Base-by-base conservation (phyloP, 352 stramenopile species). In the Elongisporangium anandrum region DNA sequence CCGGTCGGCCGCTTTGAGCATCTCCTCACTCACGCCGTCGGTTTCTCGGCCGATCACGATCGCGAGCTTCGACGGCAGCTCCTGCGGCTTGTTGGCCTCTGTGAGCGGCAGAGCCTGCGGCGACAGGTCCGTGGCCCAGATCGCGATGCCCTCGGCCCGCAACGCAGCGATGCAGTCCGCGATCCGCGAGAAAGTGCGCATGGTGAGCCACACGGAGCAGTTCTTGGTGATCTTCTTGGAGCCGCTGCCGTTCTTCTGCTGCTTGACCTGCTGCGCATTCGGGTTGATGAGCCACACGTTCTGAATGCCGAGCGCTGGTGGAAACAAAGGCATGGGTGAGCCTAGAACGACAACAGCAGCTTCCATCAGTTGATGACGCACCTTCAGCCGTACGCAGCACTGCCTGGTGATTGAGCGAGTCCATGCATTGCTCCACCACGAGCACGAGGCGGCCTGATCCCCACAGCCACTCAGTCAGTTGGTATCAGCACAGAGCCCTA, bases 21-120 rank as follows among this genome's bases (percentile, higher is more conserved):
- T 96, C 67, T 97, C 87, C 13, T 57, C 54, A 45, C 87, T 96
- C 56, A 96, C 92, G 34, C 94, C 94, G 60, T 97, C 89, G 17
- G 79, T 92, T 73, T 98, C 94, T 0, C 92, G 94, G 26, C 94
- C 94, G 63, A 98, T 97, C 15, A 98, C 90, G 59, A 98, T 73
- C 8, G 94, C 94, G 17, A 98, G 67, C 55, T 90, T 94, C 1
- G 81, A 53, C 10, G 94, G 94, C 52, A 98, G 73, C 12, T 79
- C 63, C 59, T 29, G 64, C 38, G 87, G 80, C 47, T 81, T 86
- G 48, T 54, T 57, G n/a, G 58, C 55, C 7, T 45, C 49, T 4
- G 58, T 75, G 6, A 93, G 61, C 23, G 75, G 60, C 52, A 88
- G 57, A 0, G 88, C 88, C 56, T 90, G 72, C 17, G 90, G 87